These are phyloP conservation scores for Cyclotella sp. DNA, from an alignment of 108 stramenopile species.

Conservation along the genomic window DNA sequence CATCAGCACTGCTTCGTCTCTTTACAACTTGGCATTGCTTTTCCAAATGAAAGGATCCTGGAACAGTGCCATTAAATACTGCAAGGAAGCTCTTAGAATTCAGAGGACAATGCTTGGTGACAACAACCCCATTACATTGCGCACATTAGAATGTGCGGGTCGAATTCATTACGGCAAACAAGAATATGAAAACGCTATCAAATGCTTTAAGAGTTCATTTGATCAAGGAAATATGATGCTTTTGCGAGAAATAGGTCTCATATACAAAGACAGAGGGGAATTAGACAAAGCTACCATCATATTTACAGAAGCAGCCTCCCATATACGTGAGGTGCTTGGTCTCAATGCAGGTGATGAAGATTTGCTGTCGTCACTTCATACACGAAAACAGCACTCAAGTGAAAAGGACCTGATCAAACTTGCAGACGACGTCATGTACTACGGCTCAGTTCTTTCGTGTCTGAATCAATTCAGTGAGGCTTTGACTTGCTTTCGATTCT, in stretches of 20 bases:
- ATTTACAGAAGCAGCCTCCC: conserved; percentile 29
- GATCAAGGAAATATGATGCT: conserved; percentile 31
- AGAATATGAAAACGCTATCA: conserved; percentile 48
- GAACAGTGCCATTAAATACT: conserved; percentile 49
- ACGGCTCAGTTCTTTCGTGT: conserved; percentile 38
- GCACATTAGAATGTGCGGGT: conserved; percentile 53
- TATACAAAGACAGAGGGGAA: conserved; percentile 45
- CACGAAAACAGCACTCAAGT: conserved; percentile 24
- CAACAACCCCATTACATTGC: conserved; percentile 31
- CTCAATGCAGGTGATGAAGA: conserved; percentile 19
- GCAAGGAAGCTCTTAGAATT: conserved; percentile 52
- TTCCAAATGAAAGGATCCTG: conserved; percentile 50
- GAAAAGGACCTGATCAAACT: conserved; percentile 35
- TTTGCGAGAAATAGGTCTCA: conserved; percentile 35
- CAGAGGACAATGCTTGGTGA: conserved; percentile 30
- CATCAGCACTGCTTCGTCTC: conserved; percentile 41
- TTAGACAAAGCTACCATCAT: conserved; percentile 29
- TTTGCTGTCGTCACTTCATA: conserved; percentile 25
- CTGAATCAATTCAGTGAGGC: conserved; percentile 39
- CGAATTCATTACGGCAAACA: conserved; percentile 46
- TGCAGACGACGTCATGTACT: conserved; percentile 36
- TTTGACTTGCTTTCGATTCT: conserved; percentile 46
- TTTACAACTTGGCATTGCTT: conserved; percentile 46
- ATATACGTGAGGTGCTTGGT: conserved; percentile 21
- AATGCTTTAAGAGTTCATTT: conserved; percentile 44